Conservation (phyloP, 192 early-diverging fungal genomes). For the Coemansia sp. region DNA sequence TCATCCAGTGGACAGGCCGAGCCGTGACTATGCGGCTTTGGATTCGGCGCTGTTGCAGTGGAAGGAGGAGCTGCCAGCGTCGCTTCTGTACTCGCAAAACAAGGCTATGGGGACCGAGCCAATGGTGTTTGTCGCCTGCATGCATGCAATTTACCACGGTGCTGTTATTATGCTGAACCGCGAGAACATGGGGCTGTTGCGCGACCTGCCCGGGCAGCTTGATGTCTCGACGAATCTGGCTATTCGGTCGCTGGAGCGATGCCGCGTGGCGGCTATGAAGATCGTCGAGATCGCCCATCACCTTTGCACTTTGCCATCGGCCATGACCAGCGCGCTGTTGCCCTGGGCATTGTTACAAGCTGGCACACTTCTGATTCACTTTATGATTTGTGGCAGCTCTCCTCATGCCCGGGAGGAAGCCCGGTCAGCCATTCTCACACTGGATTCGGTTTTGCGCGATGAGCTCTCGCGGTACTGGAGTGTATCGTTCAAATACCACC, state of each 20-base stretch:
- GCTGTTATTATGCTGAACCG: slow-evolving; percentile 56
- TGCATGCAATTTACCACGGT: slow-evolving; percentile 54
- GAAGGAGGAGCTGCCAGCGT: slow-evolving; percentile 51
- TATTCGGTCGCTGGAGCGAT: slow-evolving; percentile 52
- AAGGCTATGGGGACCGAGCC: slow-evolving; percentile 21
- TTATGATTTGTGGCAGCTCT: slow-evolving; percentile 56
- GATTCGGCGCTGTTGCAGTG: slow-evolving; percentile 51
- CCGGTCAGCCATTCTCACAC: slow-evolving; percentile 45
- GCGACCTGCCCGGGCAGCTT: slow-evolving; percentile 43
- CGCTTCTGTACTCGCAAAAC: slow-evolving; percentile 34
- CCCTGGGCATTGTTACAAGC: slow-evolving; percentile 58
- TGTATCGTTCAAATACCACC: slow-evolving; percentile 55
- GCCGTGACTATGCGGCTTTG: slow-evolving; percentile 20
- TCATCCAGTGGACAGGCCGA: slow-evolving; percentile 15
- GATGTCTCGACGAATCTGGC: slow-evolving; percentile 53
- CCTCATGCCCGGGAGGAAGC: slow-evolving; percentile 55
- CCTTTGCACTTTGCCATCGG: slow-evolving; percentile 44
- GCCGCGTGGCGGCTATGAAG: slow-evolving; percentile 53
- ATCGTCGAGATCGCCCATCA: slow-evolving; percentile 53
- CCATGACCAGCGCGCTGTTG: slow-evolving; percentile 52
- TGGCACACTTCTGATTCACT: slow-evolving; percentile 56
- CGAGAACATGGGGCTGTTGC: slow-evolving; percentile 55
- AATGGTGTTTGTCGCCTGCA: slow-evolving; percentile 45
- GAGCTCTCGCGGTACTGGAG: slow-evolving; percentile 56
- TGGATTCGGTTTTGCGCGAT: slow-evolving; percentile 47